phyloP scores from a whole-genome alignment of 2,329 filamentous ascomycete genomes.

The Sporothrix mexicana region DNA sequence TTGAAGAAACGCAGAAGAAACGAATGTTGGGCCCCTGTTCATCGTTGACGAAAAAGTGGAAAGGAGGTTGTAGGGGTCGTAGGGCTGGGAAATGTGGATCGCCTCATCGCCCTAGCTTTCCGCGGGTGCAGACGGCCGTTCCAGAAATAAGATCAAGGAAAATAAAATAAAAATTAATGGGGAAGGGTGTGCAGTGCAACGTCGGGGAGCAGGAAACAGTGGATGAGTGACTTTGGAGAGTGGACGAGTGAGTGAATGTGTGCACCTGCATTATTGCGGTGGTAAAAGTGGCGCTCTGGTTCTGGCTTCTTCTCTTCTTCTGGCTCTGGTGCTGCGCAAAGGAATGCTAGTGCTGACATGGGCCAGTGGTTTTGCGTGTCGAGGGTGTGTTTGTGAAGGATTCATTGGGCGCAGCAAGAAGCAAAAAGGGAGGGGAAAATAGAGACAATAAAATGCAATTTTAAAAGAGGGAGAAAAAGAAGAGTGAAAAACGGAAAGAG shows the following conservation, averaged over 20 bases:
- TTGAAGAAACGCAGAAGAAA: neutral
- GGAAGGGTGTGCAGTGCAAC: neutral
- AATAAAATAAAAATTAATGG: neutral
- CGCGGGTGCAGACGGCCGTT: neutral
- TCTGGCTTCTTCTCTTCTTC: neutral
- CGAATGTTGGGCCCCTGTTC: neutral
- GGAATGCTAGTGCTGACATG: conserved; percentile 15
- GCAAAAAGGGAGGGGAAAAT: neutral
- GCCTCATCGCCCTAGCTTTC: neutral
- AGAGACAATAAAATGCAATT: neutral
- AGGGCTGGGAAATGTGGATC: conserved; percentile 16
- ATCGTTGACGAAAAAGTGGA: neutral
- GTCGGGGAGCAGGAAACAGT: neutral
- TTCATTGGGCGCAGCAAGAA: conserved; percentile 10
- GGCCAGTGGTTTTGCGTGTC: neutral
- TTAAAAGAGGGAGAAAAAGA: neutral
- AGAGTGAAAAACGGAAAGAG: neutral
- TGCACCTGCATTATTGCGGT: neutral
- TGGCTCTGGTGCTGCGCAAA: conserved; percentile 5
- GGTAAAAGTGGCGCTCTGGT: neutral
- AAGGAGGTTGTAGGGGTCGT: neutral
- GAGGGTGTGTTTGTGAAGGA: neutral
- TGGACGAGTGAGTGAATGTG: no score
- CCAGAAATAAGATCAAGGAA: neutral
- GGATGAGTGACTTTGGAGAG: no score